Evolutionary conservation across 2,329 filamentous ascomycete species (phyloP), one percentile per base, ranked within the genome.

Genomic region (Ceratocystis diversiconidia): DNA sequence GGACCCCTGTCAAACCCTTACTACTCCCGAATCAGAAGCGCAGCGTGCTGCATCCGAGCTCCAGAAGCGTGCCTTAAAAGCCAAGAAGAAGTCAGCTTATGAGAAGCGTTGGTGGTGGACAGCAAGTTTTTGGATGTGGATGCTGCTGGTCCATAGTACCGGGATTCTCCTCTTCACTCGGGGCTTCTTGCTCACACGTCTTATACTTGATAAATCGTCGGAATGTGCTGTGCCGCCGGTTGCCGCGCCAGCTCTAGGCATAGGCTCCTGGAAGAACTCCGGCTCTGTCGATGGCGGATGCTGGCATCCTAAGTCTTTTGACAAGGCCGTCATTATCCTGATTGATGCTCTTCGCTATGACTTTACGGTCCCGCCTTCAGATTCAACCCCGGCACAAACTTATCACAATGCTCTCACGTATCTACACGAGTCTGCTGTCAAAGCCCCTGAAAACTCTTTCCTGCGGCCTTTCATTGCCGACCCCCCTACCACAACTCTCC

Each of bases 331-430:
- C 60, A 82, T 99, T 28, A 83, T 99, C 65, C 78, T 99, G 62
- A 88, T 99, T 66, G 94, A 99, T 75, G 94, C 94, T 64, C 80
- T 99, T 67, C 87, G 94, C 68, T 99, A 99, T 76, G 94, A 99
- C 75, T 99, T 99, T 71, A 95, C 92, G 0, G 84, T 97, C 10
- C 94, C 94, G 0, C 86, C 88, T 68, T 76, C 79, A 57, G 77
- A 82, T 66, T 65, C 71, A n/a, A 70, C 71, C 55, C 68, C 70
- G 43, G 70, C 81, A 75, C 80, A 70, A 72, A 72, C 73, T 28
- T 99, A 90, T 74, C 92, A 96, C 75, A 88, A 99, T 73, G 88
- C 91, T 5, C 82, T 99, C 43, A 89, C 91, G 0, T 84, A 96
- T 64, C 78, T 97, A 30, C 87, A 96, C 77, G 89, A 96, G 71